Evolutionary conservation across 2,329 filamentous ascomycete genomes (phyloP), one percentile per base, ranked within the genome.

Genomic region (Dactylonectria macrodidyma): DNA sequence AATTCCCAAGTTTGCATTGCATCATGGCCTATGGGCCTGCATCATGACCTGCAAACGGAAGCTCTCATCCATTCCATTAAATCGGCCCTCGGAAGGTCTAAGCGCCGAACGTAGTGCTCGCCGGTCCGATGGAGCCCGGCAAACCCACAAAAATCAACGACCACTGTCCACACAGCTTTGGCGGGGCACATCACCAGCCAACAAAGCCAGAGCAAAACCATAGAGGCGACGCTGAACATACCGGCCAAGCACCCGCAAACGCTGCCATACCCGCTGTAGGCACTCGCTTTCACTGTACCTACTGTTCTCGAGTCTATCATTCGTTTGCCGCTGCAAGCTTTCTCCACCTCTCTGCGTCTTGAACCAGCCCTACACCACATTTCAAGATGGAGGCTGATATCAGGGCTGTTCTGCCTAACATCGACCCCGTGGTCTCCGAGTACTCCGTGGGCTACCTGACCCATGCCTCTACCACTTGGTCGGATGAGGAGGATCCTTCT

Each of bases 361-460:
- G 34, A 34, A 3, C 57, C 50, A 64, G 41, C 59, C 54, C 44
- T 48, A 19, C 56, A 38, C 66, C 56, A 58, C 64, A 19, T 54
- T n/a, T n/a, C 55, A 82, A 68, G 71, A 97, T 97, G 95, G 95
- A 97, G 82, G 87, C 93, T 77, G 93, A 97, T 84, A 94, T 97
- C 79, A 92, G 92, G 84, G 86, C 92, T 69, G 90, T 94, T 74
- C 89, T 97, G 74, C 95, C 95, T 69, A 92, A 93, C 78, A 93
- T 98, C 75, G 95, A 98, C 83, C 93, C 92, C 66, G 88, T 97
- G 70, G 86, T 98, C 73, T 95, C 94, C 56, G 93, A 97, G 83
- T 98, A 97, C 83, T 96, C 95, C 50, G 93, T 94, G 72, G 96
- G 96, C 65, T 99, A 98, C 80, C 87, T 99, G 75, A 95, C 91